Evolutionary conservation across 495 filamentous ascomycete species (phyloP), one percentile per base, ranked within the genome.

Genomic region (Amniculicola lignicola): DNA sequence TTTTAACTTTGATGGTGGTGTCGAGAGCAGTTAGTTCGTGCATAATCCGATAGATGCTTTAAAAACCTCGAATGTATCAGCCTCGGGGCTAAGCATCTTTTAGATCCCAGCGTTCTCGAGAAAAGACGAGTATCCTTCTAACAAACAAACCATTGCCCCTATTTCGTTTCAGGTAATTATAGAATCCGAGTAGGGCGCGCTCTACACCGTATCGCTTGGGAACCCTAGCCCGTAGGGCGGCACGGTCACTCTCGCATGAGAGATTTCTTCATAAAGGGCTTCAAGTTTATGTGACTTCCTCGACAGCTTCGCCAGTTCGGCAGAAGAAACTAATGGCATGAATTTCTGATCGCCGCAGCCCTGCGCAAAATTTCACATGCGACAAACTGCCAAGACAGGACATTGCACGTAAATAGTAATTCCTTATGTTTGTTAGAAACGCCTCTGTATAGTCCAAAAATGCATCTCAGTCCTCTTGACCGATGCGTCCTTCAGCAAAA

Each of bases 31-130:
- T 39, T 10, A 27, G n/a, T 16, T 44, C 40, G 10, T 24, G 22
- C 22, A 18, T 42, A 21, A 12, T 3, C 18, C 54, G 1, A 65
- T 46, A n/a, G 69, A 72, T 29, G 67, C 69, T 49, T 70, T 66
- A n/a, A 70, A 35, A 14, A 70, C 62, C 9, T 68, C 48, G 46
- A 49, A 69, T n/a, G 31, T 36, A 7, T 36, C 14, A 2, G 9
- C 33, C 4, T 48, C 46, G 15, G 35, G 16, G 42, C 7, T 38
- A 4, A 24, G 0, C 36, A 29, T 22, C 53, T 61, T 70, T 27
- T 18, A 43, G 15, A 72, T 51, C 9, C 69, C 59, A 16, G 69
- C 70, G 41, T 72, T 71, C 43, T 72, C 69, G 3, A 66, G 64
- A 1, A 54, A 44, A 21, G 69, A 66, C 3, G 36, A 58, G 15